Base-by-base conservation (phyloP, 2,329 filamentous ascomycete genomes). In the Colletotrichum sp. region DNA sequence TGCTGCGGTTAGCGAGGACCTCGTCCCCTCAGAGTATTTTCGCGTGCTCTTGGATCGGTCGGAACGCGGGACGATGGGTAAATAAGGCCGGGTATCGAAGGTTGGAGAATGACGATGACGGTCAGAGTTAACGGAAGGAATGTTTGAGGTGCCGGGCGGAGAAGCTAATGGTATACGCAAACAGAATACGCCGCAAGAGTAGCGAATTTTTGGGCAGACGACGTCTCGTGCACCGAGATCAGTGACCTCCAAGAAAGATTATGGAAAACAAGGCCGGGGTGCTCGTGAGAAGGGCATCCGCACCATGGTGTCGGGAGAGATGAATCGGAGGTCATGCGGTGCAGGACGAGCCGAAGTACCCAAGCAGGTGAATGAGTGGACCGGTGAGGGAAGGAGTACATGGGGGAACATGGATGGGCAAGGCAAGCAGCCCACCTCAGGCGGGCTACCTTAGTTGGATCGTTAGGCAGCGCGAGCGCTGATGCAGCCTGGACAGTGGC, bases 1-100 rank as follows among this genome's bases (percentile, higher is more conserved):
- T 81, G 80, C 75, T 70, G 54, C 66, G 18, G 31, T 31, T 72
- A 66, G 66, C 69, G 72, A 73, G 69, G 75, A 75, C 69, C 72
- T 67, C 70, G 73, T 73, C 73, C 69, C 66, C 75, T 74, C 73
- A 66, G 34, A 43, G 64, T 38, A 63, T 33, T 51, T 34, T 34
- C 34, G 62, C 27, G 72, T 67, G 34, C 62, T 66, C 61, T 54
- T 51, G 15, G 43, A n/a, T 55, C 24, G 31, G 29, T n/a, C 57
- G 72, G 55, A 72, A 66, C 72, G 47, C 62, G 62, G 72, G 63
- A 63, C 15, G 63, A 58, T 61, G 63, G 57, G 62, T 66, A 67
- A 59, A 67, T 74, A 74, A 71, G 68, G 69, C 70, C 29, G 51
- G 33, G 31, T 62, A 31, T 34, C n/a, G 18, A 51, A 62, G 34